phyloP scores from a whole-genome alignment of 2,329 filamentous ascomycete species.

The Penicillium brasilianum region DNA sequence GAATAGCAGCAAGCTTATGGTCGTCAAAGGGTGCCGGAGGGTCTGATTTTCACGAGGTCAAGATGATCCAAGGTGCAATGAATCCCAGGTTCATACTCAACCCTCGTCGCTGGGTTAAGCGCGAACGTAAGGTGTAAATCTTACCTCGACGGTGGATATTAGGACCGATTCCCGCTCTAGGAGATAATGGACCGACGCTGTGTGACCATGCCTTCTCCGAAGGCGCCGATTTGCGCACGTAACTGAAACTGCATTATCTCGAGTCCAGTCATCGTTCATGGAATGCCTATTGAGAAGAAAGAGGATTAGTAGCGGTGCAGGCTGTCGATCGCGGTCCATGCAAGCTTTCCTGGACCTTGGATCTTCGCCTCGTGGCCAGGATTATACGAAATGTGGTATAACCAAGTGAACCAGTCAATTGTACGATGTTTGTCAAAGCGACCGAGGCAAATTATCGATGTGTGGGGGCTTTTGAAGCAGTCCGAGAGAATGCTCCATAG shows the following conservation, averaged over 20 bases:
- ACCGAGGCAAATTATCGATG: background rate
- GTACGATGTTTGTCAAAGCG: background rate
- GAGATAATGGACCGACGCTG: slow-evolving; percentile 16
- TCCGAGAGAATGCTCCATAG: background rate
- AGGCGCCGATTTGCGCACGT: background rate
- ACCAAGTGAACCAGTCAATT: background rate
- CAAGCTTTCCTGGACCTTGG: slow-evolving; percentile 1
- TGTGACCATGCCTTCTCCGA: slow-evolving; percentile 13
- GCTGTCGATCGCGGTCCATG: background rate
- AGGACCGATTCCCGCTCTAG: slow-evolving; percentile 12
- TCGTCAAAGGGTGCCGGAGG: background rate
- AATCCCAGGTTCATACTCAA: background rate
- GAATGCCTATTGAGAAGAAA: background rate
- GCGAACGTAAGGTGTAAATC: slow-evolving; percentile 7
- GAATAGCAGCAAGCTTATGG: background rate
- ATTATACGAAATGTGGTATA: background rate
- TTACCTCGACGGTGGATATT: slow-evolving; percentile 18
- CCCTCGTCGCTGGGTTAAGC: background rate
- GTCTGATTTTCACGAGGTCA: background rate
- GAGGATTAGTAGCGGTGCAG: background rate
- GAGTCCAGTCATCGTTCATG: background rate
- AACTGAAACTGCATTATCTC: background rate
- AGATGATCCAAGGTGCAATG: background rate
- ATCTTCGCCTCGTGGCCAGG: background rate
- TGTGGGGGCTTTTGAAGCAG: background rate